Conservation (phyloP, 257 asterid genomes). For the Verbascum thapsus region DNA sequence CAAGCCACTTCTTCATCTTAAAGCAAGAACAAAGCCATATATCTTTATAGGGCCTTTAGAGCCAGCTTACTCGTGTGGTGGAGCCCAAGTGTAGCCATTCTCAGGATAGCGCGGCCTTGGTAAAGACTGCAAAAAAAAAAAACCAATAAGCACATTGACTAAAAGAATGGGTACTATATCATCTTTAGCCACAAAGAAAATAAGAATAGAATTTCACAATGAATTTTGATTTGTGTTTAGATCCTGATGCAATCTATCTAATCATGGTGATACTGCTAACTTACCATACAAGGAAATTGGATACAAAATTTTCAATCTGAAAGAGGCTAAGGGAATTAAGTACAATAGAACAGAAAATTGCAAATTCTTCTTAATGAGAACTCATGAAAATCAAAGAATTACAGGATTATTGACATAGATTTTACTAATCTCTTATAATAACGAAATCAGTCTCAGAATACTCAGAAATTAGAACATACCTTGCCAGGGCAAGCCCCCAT, state of each 20-base stretch:
- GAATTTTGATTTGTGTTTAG: not conserved
- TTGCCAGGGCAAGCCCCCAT: constrained; percentile 92
- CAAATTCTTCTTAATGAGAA: not conserved
- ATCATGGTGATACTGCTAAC: not conserved
- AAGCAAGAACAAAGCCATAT: not conserved
- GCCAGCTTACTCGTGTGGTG: constrained; percentile 53
- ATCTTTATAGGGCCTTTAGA: constrained; percentile 40
- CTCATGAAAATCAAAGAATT: not conserved
- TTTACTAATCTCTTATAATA: not conserved
- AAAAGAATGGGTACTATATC: not conserved
- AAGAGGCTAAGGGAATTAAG: not conserved
- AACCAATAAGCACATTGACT: constrained; percentile 28
- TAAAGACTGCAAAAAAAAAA: constrained; percentile 49
- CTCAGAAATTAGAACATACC: constrained; percentile 59
- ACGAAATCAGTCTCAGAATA: not conserved
- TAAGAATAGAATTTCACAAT: not conserved
- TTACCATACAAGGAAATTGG: no score
- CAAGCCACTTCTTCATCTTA: not conserved
- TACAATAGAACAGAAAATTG: not conserved
- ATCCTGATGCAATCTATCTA: not conserved
- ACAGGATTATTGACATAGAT: not conserved
- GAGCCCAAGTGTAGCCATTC: constrained; percentile 56
- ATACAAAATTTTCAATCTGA: not conserved
- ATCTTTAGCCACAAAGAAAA: not conserved
- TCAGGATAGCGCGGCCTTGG: constrained; percentile 49